Evolutionary conservation across 257 asterid species (phyloP), one percentile per base, ranked within the genome.

Genomic region (Capsicum chinense): DNA sequence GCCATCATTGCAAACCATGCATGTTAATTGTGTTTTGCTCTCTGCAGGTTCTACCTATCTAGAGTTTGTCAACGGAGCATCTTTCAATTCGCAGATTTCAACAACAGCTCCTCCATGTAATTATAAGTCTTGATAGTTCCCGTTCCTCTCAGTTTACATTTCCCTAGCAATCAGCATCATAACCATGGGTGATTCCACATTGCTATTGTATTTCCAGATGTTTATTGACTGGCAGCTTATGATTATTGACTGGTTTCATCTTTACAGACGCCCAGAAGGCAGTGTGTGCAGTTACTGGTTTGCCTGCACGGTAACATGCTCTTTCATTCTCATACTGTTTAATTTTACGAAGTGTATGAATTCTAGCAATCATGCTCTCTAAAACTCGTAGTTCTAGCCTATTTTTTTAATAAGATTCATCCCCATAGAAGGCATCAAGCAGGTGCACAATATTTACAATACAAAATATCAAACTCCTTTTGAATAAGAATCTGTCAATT

Each of bases 211-310:
- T 54, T 54, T 54, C 54, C 26, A 54, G 82, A 26, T 74, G 81
- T 50, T 64, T 6, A 64, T 64, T 26, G 70, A 58, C 50, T 21
- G 56, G n/a, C 12, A 33, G 15, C 66, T 60, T 84, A 37, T 37
- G 79, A 26, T 48, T 84, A 63, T 82, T 71, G 69, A 76, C 67
- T 87, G 50, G 69, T 83, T 80, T 80, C 86, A 80, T 90, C 83
- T 80, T 85, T 84, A 74, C 95, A 96, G 98, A 92, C 88, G 93
- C 97, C 9, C 92, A 93, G 88, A 96, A 93, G 90, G 89, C 94
- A 64, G 82, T 92, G 63, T 96, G 99, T 90, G 92, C 90, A 35
- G 90, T 96, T 84, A 96, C 98, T 71, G 98, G 98, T 69, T 86
- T 92, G 64, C 99, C 97, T 19, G 99, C 99, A 63, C 84, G 88